Percentiles rank a stretch among this genome's conserved stretches.
Evolutionary conservation across 1,284 basidiomycete species (phyloP).

Genomic region (Leccinum pachyderme): DNA sequence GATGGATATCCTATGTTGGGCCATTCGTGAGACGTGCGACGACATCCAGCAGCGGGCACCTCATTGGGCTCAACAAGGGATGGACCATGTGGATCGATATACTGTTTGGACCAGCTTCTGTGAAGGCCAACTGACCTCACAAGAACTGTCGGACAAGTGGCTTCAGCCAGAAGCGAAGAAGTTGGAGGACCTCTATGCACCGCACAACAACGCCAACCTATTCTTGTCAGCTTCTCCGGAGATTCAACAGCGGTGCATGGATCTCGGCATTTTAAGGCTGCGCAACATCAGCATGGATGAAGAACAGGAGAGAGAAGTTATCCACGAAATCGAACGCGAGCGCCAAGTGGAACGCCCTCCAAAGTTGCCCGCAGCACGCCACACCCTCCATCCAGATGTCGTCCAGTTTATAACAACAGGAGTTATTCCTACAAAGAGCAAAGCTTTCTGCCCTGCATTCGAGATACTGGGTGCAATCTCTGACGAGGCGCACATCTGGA

Average conservation of each 20-base stretch:
- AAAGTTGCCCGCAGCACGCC: constrained; percentile 18
- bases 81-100: constrained; percentile 39
- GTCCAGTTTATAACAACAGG: constrained; percentile 27
- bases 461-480: constrained; percentile 14
- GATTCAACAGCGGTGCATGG: constrained; percentile 28
- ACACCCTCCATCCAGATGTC: constrained; percentile 25
- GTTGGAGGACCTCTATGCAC: constrained; percentile 39
- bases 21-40: constrained; percentile 44
- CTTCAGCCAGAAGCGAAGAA: constrained; percentile 39
- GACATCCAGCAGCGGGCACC: constrained; percentile 41
- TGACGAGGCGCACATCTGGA: constrained; percentile 19
- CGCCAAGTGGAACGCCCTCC: constrained; percentile 37
- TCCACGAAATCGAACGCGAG: constrained; percentile 43
- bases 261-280: constrained; percentile 29
- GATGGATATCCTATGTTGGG: constrained; percentile 44
- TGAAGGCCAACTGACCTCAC: neutral
- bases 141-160: constrained; percentile 34
- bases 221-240: constrained; percentile 13
- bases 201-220: neutral
- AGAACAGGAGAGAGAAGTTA: constrained; percentile 52
- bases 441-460: constrained; percentile 13
- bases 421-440: neutral
- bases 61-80: constrained; percentile 50
- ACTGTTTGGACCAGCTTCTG: constrained; percentile 31
- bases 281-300: constrained; percentile 35